Evolutionary conservation across 2,329 filamentous ascomycete species (phyloP).

Genomic region (Aotearoamyces nothofagi): DNA sequence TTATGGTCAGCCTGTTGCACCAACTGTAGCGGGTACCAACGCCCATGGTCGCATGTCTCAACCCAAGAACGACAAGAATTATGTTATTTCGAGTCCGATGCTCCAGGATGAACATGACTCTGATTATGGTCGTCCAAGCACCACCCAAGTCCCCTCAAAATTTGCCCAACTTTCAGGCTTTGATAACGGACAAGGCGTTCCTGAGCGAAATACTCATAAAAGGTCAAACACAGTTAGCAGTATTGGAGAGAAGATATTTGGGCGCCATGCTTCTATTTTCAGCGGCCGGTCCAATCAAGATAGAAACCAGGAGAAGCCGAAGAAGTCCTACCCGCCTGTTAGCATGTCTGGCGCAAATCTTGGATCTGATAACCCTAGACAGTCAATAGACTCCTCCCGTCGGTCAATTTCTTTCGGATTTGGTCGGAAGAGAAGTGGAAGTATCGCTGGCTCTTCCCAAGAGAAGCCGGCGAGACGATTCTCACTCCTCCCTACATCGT

Average conservation of each 20-base stretch:
- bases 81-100: slow-evolving; percentile 56
- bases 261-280: slow-evolving; percentile 69
- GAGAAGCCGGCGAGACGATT: slow-evolving; percentile 50
- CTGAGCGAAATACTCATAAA: slow-evolving; percentile 37
- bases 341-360: slow-evolving; percentile 70
- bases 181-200: slow-evolving; percentile 27
- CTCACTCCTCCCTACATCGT: slow-evolving; percentile 50
- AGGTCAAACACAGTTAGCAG: slow-evolving; percentile 64
- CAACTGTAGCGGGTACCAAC: slow-evolving; percentile 76
- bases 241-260: slow-evolving; percentile 73
- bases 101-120: slow-evolving; percentile 29
- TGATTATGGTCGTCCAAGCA: slow-evolving; percentile 45
- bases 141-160: slow-evolving; percentile 36
- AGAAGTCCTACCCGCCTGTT: slow-evolving; percentile 66
- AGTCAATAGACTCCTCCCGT: slow-evolving; percentile 59
- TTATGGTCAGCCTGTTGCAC: slow-evolving; percentile 79
- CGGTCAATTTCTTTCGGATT: slow-evolving; percentile 57
- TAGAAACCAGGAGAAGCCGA: slow-evolving; percentile 43
- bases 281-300: slow-evolving; percentile 22
- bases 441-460: slow-evolving; percentile 39
- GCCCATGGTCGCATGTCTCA: slow-evolving; percentile 83
- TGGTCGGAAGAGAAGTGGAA: slow-evolving; percentile 56
- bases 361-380: slow-evolving; percentile 23
- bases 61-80: slow-evolving; percentile 45
- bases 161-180: slow-evolving; percentile 43